These are phyloP conservation scores for Gossypium mustelinum DNA, from an alignment of 345 rosid genomes.

Conservation along the genomic window DNA sequence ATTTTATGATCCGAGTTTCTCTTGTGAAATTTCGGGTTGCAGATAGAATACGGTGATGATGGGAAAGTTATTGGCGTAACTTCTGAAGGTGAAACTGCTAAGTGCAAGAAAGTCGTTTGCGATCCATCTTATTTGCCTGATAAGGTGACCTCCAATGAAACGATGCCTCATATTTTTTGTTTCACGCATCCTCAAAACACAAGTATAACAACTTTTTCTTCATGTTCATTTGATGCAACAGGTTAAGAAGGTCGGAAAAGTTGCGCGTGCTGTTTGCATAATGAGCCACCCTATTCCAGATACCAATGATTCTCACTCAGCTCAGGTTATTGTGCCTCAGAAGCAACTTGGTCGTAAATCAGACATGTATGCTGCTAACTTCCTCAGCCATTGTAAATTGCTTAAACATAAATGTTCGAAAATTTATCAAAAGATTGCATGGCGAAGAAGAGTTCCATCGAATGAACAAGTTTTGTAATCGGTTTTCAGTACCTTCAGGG, in stretches of 20 bases:
- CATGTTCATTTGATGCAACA: constrained; percentile 26
- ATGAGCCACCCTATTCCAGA: constrained; percentile 93
- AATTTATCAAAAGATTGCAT: not conserved
- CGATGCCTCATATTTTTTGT: not conserved
- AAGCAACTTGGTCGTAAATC: constrained; percentile 93
- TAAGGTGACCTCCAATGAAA: constrained; percentile 47
- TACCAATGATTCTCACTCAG: constrained; percentile 83
- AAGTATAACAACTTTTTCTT: not conserved
- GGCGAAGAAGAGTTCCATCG: not conserved
- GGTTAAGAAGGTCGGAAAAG: constrained; percentile 84
- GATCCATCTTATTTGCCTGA: constrained; percentile 80
- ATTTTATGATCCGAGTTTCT: not conserved
- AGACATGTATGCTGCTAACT: constrained; percentile 52
- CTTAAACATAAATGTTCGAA: not conserved
- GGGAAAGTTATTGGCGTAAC: constrained; percentile 82
- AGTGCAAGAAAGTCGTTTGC: constrained; percentile 88
- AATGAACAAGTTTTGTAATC: not conserved
- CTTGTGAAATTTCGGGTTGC: constrained; percentile 11
- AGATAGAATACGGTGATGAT: constrained; percentile 73
- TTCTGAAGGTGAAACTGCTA: constrained; percentile 87
- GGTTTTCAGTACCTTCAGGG: not conserved
- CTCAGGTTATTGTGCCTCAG: constrained; percentile 93
- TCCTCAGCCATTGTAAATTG: not conserved
- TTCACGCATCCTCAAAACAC: not conserved
- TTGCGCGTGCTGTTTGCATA: constrained; percentile 93